A percentile compares a stretch with the other conserved stretches of the same genome.
phyloP scores from a whole-genome alignment of 2,329 filamentous ascomycete species.

The Aspergillus quadrilineatus region DNA sequence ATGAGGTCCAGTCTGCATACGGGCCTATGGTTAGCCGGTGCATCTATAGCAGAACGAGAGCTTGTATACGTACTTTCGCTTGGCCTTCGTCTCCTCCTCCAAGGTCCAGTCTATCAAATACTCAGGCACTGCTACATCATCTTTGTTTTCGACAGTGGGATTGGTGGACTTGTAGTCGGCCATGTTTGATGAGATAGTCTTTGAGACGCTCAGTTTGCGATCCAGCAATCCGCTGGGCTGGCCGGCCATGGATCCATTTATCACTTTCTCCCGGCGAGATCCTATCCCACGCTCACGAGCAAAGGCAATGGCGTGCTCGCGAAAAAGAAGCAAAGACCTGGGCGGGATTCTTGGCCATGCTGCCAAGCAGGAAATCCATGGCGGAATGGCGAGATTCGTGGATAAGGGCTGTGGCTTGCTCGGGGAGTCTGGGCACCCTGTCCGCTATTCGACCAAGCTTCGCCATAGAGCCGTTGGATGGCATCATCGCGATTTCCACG shows the following conservation, averaged over 20 bases:
- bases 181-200: not conserved
- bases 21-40: not conserved
- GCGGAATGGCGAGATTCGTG: not conserved
- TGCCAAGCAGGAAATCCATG: not conserved
- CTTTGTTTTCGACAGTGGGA: not conserved
- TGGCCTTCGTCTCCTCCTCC: slow-evolving; percentile 11
- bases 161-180: slow-evolving; percentile 1
- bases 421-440: not conserved
- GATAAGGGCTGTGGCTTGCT: not conserved
- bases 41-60: not conserved
- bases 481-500: not conserved
- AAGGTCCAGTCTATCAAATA: slow-evolving; percentile 4
- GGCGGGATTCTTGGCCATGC: not conserved
- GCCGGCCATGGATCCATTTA: no score
- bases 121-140: not conserved
- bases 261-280: no score
- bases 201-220: not conserved
- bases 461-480: slow-evolving; percentile 10
- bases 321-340: not conserved
- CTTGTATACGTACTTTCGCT: slow-evolving; percentile 8
- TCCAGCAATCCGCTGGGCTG: no score
- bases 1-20: slow-evolving; percentile 28
- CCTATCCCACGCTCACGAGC: not conserved
- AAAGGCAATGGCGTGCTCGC: not conserved
- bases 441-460: slow-evolving; percentile 4